phyloP scores from a whole-genome alignment of 352 stramenopile genomes.

The Paralagenidium karlingii region DNA sequence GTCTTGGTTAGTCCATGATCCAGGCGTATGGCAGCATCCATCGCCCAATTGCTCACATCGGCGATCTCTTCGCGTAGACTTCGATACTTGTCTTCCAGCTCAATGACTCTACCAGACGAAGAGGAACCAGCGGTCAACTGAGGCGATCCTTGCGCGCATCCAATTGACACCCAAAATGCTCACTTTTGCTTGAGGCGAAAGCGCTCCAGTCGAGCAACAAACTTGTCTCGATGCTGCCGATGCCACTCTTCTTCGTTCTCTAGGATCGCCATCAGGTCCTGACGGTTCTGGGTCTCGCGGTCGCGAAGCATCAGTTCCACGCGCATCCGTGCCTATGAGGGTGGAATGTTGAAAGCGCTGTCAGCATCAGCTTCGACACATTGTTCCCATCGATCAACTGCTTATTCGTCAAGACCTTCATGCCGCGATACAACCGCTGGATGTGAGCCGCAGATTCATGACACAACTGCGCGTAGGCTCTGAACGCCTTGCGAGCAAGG shows the following conservation, averaged over 20 bases:
- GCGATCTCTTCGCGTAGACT: constrained; percentile 44
- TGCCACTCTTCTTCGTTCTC: constrained; percentile 64
- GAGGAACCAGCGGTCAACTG: neutral
- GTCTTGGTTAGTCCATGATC: neutral
- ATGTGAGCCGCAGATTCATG: constrained; percentile 28
- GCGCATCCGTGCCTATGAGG: constrained; percentile 14
- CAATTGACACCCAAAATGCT: constrained; percentile 1
- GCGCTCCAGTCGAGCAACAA: constrained; percentile 30
- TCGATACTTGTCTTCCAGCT: constrained; percentile 48
- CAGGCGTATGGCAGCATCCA: no score
- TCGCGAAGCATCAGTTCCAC: constrained; percentile 29
- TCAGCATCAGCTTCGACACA: no score
- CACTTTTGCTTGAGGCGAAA: constrained; percentile 43
- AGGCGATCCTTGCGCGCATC: no score
- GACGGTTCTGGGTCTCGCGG: constrained; percentile 43
- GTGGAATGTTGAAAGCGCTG: no score
- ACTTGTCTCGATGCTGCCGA: constrained; percentile 36
- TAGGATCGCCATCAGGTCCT: constrained; percentile 54
- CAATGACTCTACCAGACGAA: constrained; percentile 21
- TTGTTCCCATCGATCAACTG: no score
- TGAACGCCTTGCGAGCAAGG: constrained; percentile 24
- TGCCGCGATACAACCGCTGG: constrained; percentile 54
- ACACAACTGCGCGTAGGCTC: constrained; percentile 3
- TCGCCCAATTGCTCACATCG: constrained; percentile 37
- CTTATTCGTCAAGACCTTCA: no score